Evolutionary conservation across 768 basidiomycete species (phyloP).

Genomic region (Collybia nuda): DNA sequence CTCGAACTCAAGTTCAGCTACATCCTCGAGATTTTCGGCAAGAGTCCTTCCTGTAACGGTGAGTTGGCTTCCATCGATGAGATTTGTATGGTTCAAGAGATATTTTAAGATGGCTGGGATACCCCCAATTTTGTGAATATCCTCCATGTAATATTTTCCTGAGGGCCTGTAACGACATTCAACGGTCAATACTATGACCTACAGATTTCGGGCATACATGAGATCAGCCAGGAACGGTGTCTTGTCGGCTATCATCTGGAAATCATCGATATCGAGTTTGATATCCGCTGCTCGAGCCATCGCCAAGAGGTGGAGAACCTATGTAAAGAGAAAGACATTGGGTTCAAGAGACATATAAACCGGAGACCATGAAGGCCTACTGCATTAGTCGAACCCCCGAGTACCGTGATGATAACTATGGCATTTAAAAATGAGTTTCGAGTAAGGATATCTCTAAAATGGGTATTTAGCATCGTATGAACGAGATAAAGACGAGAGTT

Average conservation of each 20-base stretch:
- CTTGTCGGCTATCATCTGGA: constrained; percentile 75
- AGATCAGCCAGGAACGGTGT: constrained; percentile 87
- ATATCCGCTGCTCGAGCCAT: constrained; percentile 80
- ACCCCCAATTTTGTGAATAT: constrained; percentile 83
- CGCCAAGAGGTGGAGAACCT: constrained; percentile 83
- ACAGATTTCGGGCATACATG: constrained; percentile 42
- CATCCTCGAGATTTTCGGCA: constrained; percentile 83
- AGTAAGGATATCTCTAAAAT: constrained; percentile 40
- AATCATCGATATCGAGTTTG: constrained; percentile 79
- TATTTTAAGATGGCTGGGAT: constrained; percentile 86
- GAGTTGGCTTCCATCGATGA: constrained; percentile 80
- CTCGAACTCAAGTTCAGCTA: constrained; percentile 66
- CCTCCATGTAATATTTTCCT: constrained; percentile 88
- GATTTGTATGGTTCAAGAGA: constrained; percentile 70
- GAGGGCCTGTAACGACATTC: constrained; percentile 53
- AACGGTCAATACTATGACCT: neutral
- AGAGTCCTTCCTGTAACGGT: constrained; percentile 93
- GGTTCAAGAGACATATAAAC: neutral
- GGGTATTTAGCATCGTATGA: neutral
- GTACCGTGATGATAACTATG: constrained; percentile 72
- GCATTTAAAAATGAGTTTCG: constrained; percentile 75
- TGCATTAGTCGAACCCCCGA: constrained; percentile 89
- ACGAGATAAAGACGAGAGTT: neutral
- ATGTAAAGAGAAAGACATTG: neutral
- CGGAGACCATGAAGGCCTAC: constrained; percentile 34